phyloP scores from a whole-genome alignment of 352 stramenopile species.

The Pythium dissotocum region DNA sequence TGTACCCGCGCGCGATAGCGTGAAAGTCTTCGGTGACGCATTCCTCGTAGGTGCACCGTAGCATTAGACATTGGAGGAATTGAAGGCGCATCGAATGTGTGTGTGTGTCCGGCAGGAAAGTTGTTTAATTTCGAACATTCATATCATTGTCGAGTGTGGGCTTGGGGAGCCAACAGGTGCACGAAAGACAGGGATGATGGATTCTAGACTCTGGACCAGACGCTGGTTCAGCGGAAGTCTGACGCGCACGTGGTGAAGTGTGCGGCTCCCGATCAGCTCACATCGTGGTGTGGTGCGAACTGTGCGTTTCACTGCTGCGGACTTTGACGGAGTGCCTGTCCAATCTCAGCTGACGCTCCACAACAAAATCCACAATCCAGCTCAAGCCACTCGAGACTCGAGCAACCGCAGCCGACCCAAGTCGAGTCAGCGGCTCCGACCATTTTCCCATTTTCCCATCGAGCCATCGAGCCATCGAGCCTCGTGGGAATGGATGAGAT shows the following conservation, averaged over 20 bases:
- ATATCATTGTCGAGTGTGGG: background rate
- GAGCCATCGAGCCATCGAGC: no score
- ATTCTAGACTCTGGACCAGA: background rate
- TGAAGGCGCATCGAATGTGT: no score
- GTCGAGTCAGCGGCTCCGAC: no score
- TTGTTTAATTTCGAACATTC: background rate
- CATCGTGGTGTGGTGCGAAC: background rate
- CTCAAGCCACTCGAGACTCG: no score
- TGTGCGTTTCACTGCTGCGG: background rate
- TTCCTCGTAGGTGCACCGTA: background rate
- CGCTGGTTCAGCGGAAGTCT: background rate
- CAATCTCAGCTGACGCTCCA: no score
- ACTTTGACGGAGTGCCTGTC: no score
- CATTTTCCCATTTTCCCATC: no score
- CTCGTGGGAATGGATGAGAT: no score
- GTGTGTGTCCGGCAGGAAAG: background rate
- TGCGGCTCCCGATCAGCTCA: background rate
- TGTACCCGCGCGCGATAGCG: background rate
- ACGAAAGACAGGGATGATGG: background rate
- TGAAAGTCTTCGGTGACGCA: background rate
- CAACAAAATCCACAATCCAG: no score
- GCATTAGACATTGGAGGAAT: no score
- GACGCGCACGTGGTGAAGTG: background rate
- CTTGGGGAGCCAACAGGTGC: no score
- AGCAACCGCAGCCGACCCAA: no score